Evolutionary conservation across 2,329 filamentous ascomycete genomes (phyloP), one percentile per base, ranked within the genome.

Genomic region (Furcasterigmium sp.): DNA sequence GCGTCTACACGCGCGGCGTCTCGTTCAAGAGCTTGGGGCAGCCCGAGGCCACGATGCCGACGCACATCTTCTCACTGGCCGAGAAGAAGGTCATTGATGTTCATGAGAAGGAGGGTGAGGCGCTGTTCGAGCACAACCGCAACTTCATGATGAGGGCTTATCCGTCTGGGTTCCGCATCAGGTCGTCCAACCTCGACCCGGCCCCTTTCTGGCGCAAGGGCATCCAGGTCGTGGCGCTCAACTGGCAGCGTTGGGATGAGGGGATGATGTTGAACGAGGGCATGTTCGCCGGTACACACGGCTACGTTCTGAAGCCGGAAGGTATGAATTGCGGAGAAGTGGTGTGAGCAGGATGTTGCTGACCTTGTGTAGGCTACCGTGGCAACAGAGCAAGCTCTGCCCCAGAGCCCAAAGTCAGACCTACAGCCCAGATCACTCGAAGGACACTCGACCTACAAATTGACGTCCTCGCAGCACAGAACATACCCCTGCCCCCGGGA

Each of bases 261-360:
- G 90, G 88, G 25, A 94, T 94, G 84, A 96, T 96, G 91, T 76
- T 95, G 13, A 96, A 96, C 58, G 84, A 93, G 57, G 91, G 81
- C 53, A 93, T 95, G 88, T 95, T 95, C 63, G 77, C 81, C 2
- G 86, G 84, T 10, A 87, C 86, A 1, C 75, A 75, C n/a, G 91
- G 91, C 18, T 96, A 90, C 70, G 82, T 93, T 2, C 72, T 95
- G 32, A 96, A 96, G 63, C 91, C 91, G 0, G 67, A 76, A 50
- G 87, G 85, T 73, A n/a, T n/a, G n/a, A n/a, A n/a, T n/a, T n/a
- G n/a, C n/a, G n/a, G n/a, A n/a, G n/a, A 56, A 35, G 56, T 47
- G 13, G 23, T 26, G 11, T 26, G 23, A 26, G n/a, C n/a, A n/a
- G 15, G 6, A 10, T 32, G 17, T 25, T 30, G 17, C 29, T 32